Percentiles rank a stretch among this genome's conserved stretches.
phyloP scores from a whole-genome alignment of 2,329 filamentous ascomycete genomes.

The Ilyonectria mors-panacis region DNA sequence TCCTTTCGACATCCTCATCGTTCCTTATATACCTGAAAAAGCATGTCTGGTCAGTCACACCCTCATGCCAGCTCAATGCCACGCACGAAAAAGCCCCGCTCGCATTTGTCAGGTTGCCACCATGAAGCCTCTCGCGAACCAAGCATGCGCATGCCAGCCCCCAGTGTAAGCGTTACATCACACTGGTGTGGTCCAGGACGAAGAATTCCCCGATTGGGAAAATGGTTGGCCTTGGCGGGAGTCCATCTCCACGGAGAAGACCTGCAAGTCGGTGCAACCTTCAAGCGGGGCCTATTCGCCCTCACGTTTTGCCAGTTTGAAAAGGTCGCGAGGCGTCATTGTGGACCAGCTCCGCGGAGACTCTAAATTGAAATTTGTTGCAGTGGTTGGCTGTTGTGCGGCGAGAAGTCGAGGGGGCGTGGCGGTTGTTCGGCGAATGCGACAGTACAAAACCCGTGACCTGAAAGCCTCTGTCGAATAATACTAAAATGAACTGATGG shows the following conservation, averaged over 20 bases:
- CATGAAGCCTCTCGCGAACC: background rate
- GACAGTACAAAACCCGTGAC: background rate
- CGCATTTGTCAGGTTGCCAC: background rate
- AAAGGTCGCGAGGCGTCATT: background rate
- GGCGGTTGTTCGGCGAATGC: background rate
- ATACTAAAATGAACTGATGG: no score
- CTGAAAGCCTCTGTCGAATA: background rate
- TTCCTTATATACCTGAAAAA: conserved; percentile 1
- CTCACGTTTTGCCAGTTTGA: background rate
- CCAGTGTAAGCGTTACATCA: conserved; percentile 10
- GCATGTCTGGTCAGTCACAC: background rate
- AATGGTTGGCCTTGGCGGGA: conserved; percentile 1
- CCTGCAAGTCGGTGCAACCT: background rate
- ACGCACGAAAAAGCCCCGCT: background rate
- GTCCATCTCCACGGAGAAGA: conserved; percentile 4
- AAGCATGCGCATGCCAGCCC: conserved; percentile 1
- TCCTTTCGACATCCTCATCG: background rate
- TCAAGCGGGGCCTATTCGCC: background rate
- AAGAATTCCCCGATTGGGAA: conserved; percentile 18
- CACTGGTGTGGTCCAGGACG: background rate
- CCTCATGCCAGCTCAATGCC: no score
- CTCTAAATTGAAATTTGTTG: background rate
- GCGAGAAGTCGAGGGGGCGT: background rate
- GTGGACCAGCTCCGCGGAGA: background rate
- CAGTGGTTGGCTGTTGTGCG: background rate